Conservation (phyloP, 768 basidiomycete species). For the button mushroom (Agaricus bisporus) region DNA sequence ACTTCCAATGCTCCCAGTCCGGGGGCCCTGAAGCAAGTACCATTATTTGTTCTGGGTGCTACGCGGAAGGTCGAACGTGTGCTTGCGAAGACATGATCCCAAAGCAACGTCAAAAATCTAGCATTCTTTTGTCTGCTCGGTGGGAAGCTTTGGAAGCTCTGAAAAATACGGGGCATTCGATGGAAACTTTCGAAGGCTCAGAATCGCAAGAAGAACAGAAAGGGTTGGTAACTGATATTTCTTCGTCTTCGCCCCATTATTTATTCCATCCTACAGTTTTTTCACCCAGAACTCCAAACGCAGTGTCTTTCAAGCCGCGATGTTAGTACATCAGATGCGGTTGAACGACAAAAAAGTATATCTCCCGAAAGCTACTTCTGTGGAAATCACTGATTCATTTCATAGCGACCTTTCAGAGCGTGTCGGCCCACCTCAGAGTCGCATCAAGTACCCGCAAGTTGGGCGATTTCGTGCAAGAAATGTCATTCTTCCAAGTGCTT, state of each 20-base stretch:
- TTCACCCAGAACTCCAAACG: neutral
- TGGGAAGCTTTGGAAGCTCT: conserved; percentile 12
- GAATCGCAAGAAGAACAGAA: conserved; percentile 1
- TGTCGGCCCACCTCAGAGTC: neutral
- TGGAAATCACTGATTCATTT: neutral
- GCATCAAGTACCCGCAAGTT: conserved; percentile 9
- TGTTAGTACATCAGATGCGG: neutral
- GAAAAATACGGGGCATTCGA: neutral
- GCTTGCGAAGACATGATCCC: conserved; percentile 55
- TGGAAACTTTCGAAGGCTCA: neutral
- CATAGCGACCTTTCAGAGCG: neutral
- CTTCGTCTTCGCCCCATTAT: neutral
- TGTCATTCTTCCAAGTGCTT: conserved; percentile 37
- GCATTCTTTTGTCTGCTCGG: conserved; percentile 7
- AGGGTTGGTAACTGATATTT: neutral
- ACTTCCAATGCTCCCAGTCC: conserved; percentile 54
- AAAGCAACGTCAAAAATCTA: conserved; percentile 33
- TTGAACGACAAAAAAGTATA: neutral
- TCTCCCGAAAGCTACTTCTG: neutral
- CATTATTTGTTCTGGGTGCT: conserved; percentile 65
- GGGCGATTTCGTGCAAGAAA: conserved; percentile 28
- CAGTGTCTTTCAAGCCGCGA: conserved; percentile 6
- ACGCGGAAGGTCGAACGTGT: conserved; percentile 74
- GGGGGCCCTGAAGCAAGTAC: conserved; percentile 45
- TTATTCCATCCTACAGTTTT: neutral